A percentile compares a stretch with the other conserved stretches of the same genome.
These are phyloP conservation scores for Tephrocybe sp. DNA, from an alignment of 768 basidiomycete species.

Conservation along the genomic window DNA sequence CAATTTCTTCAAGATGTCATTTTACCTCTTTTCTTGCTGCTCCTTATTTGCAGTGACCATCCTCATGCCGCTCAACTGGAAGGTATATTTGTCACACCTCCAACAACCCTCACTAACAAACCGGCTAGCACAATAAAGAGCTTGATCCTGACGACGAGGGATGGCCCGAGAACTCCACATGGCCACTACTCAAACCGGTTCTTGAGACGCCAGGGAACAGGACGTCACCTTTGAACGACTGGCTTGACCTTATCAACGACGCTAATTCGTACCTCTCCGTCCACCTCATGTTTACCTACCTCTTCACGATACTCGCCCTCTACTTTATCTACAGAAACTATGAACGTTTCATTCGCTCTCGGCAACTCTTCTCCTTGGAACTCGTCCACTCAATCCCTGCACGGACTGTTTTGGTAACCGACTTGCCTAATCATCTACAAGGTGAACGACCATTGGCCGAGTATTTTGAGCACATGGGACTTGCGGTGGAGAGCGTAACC, in stretches of 20 bases:
- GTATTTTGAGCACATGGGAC: slow-evolving; percentile 87
- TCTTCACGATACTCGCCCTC: slow-evolving; percentile 86
- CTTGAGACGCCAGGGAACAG: slow-evolving; percentile 29
- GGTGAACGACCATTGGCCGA: slow-evolving; percentile 85
- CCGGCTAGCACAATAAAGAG: slow-evolving; percentile 65
- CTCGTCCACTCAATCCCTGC: slow-evolving; percentile 94
- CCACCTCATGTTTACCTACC: slow-evolving; percentile 90
- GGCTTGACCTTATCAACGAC: slow-evolving; percentile 88
- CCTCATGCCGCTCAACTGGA: slow-evolving; percentile 95
- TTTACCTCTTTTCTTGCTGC: slow-evolving; percentile 85
- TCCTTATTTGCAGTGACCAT: slow-evolving; percentile 77
- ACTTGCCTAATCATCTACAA: slow-evolving; percentile 80
- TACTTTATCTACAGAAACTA: slow-evolving; percentile 89
- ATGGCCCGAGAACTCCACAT: slow-evolving; percentile 44
- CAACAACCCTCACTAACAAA: slow-evolving; percentile 8
- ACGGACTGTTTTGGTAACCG: slow-evolving; percentile 85
- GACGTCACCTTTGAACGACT: slow-evolving; percentile 45
- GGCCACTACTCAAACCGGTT: slow-evolving; percentile 35
- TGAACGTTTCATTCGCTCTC: slow-evolving; percentile 79
- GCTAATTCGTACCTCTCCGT: slow-evolving; percentile 86
- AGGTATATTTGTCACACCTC: slow-evolving; percentile 47
- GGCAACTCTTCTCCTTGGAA: slow-evolving; percentile 92
- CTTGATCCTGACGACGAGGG: slow-evolving; percentile 52
- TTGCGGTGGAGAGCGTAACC: slow-evolving; percentile 90
- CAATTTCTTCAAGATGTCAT: slow-evolving; percentile 94